Evolutionary conservation across 2,329 filamentous ascomycete genomes (phyloP), one percentile per base, ranked within the genome.

Genomic region (Venturia asperata): DNA sequence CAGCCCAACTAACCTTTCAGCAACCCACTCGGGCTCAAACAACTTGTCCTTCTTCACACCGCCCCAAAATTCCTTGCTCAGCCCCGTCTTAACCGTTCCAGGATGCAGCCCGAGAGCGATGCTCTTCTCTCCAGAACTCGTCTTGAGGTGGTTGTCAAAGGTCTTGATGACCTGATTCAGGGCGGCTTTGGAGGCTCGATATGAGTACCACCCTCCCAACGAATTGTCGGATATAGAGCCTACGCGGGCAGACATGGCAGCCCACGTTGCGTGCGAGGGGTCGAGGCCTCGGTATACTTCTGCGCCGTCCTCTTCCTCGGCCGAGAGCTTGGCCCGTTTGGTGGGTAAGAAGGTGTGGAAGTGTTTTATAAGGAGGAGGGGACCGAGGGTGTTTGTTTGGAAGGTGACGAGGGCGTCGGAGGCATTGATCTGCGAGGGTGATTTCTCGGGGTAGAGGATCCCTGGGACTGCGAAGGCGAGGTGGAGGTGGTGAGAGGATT

Each of bases 171-270:
- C 66, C 71, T 87, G 87, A 68, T 87, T 91, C 3, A 93, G 85
- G 1, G 82, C 89, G 0, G 89, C 85, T 75, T 94, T 95, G 64
- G 84, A 87, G 9, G 87, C 84, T 17, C 91, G 86, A 74, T 94
- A 94, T 65, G 82, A 86, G 74, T 91, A 95, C 91, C 90, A 94
- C 0, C 91, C 91, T 2, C 90, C 91, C 0, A 87, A 79, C 1
- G 77, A 72, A 71, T 95, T 93, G 70, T 93, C 89, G 0, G 82
- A 78, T 27, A 88, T 88, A 41, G 84, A 88, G 11, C 90, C 90
- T 0, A 95, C 88, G 55, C 91, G 85, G 1, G 90, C 91, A 6
- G 88, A 87, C 85, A 92, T 89, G 71, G 84, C 84, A n/a, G 88
- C 82, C 80, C 87, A 90, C 1, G 87, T 83, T 0, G 89, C 85